Evolutionary conservation across 2,329 filamentous ascomycete species (phyloP).

Genomic region (Exophiala bonariae): DNA sequence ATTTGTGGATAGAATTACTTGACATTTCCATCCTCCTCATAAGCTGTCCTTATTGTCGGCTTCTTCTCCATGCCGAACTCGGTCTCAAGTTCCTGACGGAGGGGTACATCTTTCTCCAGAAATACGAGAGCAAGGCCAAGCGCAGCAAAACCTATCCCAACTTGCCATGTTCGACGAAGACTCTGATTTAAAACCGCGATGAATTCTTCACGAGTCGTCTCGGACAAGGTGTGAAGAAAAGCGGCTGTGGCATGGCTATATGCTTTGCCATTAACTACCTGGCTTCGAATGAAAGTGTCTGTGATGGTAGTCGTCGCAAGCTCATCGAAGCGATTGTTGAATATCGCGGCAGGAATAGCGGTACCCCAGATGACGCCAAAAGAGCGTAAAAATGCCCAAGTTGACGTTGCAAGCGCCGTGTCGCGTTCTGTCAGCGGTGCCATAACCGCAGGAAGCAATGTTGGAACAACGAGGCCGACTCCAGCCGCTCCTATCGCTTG

Average conservation of each 20-base stretch:
- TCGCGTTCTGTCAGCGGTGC: slow-evolving; percentile 27
- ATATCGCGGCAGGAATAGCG: slow-evolving; percentile 31
- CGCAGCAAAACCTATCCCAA: slow-evolving; percentile 22
- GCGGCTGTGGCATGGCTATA: slow-evolving; percentile 2
- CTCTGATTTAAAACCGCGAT: slow-evolving; percentile 14
- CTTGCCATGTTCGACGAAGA: slow-evolving; percentile 21
- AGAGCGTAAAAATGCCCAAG: slow-evolving; percentile 30
- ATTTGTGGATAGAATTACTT: too few relatives aligned
- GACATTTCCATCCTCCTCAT: too few relatives aligned
- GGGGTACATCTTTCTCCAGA: slow-evolving; percentile 20
- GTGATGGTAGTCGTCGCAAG: slow-evolving; percentile 1
- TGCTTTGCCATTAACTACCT: slow-evolving; percentile 5
- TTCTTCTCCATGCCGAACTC: slow-evolving; percentile 11
- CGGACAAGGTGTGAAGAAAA: slow-evolving; percentile 9
- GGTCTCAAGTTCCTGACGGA: slow-evolving; percentile 24
- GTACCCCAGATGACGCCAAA: slow-evolving; percentile 33
- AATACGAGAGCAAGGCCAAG: slow-evolving; percentile 18
- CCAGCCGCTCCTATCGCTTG: slow-evolving; percentile 29
- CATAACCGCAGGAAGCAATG: slow-evolving; percentile 28
- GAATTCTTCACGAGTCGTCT: slow-evolving; percentile 7
- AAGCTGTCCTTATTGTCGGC: neutral
- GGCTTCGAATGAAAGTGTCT: neutral
- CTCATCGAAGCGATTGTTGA: slow-evolving; percentile 28
- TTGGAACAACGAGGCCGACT: slow-evolving; percentile 20
- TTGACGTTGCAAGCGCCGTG: slow-evolving; percentile 25